Conservation (phyloP, 306 rosid species). For the Fagus crenata region DNA sequence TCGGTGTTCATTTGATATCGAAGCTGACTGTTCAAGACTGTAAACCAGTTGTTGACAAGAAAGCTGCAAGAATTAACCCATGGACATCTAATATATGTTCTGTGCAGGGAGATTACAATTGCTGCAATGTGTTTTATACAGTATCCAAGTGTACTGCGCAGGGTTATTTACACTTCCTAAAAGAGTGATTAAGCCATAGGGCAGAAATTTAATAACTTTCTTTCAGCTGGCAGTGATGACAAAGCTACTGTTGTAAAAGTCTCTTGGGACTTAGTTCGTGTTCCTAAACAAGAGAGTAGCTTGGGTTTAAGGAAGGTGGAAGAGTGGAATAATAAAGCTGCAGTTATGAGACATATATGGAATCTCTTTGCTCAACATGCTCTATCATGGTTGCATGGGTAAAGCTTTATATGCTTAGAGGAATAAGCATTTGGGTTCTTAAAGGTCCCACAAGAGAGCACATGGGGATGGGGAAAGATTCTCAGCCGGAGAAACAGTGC, state of each 20-base stretch:
- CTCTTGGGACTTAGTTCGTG: background rate
- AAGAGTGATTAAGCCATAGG: background rate
- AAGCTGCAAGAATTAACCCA: background rate
- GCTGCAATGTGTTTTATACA: background rate
- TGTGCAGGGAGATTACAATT: background rate
- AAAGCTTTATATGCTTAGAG: background rate
- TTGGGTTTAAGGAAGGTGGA: slow-evolving; percentile 1
- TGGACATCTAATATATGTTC: background rate
- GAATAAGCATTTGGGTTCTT: background rate
- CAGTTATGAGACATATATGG: background rate
- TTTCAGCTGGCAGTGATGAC: background rate
- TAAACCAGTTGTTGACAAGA: background rate
- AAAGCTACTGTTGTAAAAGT: background rate
- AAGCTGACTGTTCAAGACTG: background rate
- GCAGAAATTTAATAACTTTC: background rate
- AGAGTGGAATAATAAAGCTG: background rate
- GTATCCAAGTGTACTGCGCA: background rate
- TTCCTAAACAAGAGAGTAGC: background rate
- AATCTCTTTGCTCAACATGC: background rate
- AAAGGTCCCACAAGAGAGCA: background rate
- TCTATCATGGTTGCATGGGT: background rate
- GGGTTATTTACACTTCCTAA: background rate
- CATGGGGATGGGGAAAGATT: background rate
- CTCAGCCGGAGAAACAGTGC: background rate
- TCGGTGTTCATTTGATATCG: background rate